These are phyloP conservation scores for Celoporthe dispersa DNA, from an alignment of 2,329 filamentous ascomycete genomes.

Conservation along the genomic window DNA sequence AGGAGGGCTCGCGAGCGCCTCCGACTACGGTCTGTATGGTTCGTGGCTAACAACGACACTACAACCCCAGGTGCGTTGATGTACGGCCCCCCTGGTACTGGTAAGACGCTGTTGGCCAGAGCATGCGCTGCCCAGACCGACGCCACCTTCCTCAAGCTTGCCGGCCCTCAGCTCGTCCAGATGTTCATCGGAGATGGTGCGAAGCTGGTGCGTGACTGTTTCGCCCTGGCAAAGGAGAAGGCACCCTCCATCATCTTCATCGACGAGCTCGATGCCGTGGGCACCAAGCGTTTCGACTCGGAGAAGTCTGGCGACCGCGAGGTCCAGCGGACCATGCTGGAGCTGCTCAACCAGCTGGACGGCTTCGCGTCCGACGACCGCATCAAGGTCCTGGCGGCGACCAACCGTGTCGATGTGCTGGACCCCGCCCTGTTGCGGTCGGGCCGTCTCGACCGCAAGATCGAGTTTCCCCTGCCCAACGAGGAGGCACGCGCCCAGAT, in stretches of 20 bases:
- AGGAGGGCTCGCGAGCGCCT: not conserved
- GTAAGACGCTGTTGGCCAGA: slow-evolving; percentile 89
- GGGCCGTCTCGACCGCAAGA: slow-evolving; percentile 92
- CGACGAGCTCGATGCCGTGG: slow-evolving; percentile 96
- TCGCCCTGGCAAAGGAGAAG: slow-evolving; percentile 97
- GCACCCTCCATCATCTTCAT: slow-evolving; percentile 99
- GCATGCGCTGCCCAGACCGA: slow-evolving; percentile 98
- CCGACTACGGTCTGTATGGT: slow-evolving; percentile 23
- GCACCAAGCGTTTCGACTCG: slow-evolving; percentile 97
- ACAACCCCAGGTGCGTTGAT: slow-evolving; percentile 82
- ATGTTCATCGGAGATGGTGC: slow-evolving; percentile 99
- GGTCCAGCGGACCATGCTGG: slow-evolving; percentile 98
- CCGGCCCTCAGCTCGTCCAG: slow-evolving; percentile 95
- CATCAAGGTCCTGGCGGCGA: slow-evolving; percentile 94
- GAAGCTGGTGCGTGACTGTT: slow-evolving; percentile 96
- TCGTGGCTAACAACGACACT: slow-evolving; percentile 13
- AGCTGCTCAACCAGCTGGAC: slow-evolving; percentile 96
- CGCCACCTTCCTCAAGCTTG: slow-evolving; percentile 97
- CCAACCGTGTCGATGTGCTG: slow-evolving; percentile 91
- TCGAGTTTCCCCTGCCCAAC: slow-evolving; percentile 97
- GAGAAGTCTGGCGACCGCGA: slow-evolving; percentile 98
- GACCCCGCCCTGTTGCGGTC: slow-evolving; percentile 91
- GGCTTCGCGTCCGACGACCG: slow-evolving; percentile 96
- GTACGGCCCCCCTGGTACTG: slow-evolving; percentile 92
- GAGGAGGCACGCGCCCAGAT: slow-evolving; percentile 98